Conservation (phyloP, 2,329 filamentous ascomycete genomes). For the Ophiostoma quercus region DNA sequence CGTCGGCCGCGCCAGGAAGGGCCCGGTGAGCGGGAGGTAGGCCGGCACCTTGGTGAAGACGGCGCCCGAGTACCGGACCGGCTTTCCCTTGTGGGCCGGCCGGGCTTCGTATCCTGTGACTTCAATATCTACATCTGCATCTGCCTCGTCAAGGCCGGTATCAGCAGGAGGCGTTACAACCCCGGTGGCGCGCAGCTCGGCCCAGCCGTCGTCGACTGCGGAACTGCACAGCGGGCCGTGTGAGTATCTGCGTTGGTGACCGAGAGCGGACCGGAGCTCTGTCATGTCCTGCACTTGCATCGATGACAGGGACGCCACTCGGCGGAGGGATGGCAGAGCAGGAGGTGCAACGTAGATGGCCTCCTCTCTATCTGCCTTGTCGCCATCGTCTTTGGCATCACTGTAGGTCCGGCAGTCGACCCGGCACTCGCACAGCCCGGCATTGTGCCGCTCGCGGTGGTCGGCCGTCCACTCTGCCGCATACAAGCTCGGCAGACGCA, state of each 20-base stretch:
- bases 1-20: constrained; percentile 16
- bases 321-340: background rate
- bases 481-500: constrained; percentile 37
- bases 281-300: background rate
- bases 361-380: no score
- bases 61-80: constrained; percentile 19
- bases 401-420: constrained; percentile 35
- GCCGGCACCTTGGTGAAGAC: constrained; percentile 24
- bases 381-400: no score
- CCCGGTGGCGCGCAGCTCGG: background rate
- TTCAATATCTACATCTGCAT: background rate
- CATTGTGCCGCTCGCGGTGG: constrained; percentile 36
- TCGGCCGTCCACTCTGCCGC: constrained; percentile 40
- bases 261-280: background rate
- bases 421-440: constrained; percentile 36
- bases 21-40: constrained; percentile 22
- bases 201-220: background rate
- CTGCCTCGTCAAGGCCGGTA: background rate
- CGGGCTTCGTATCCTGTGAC: background rate
- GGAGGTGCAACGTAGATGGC: background rate
- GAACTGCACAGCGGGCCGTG: background rate
- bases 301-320: background rate
- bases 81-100: constrained; percentile 1
- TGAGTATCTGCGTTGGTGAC: background rate
- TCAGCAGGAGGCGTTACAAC: background rate